A percentile compares a stretch with the other conserved stretches of the same genome.
phyloP scores from a whole-genome alignment of 345 rosid genomes.

The Iberis pinnata region DNA sequence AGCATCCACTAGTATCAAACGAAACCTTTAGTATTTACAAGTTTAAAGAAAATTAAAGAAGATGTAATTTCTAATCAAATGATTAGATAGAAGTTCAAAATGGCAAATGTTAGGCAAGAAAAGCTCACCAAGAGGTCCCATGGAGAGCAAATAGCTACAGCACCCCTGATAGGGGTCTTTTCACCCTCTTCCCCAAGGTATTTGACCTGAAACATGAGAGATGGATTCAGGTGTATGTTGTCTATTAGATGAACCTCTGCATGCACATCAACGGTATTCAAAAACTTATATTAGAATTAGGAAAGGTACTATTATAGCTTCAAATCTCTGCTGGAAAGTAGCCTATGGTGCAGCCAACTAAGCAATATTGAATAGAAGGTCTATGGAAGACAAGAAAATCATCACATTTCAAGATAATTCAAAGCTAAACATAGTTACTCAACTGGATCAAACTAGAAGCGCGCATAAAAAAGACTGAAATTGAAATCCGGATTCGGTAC shows the following conservation, averaged over 20 bases:
- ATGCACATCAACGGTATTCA: not conserved
- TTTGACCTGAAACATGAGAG: conserved; percentile 55
- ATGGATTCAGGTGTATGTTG: not conserved
- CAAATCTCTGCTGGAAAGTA: not conserved
- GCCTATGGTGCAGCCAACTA: too few species aligned
- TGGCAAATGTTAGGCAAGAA: too few species aligned
- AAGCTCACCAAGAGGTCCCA: conserved; percentile 91
- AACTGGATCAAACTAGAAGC: conserved; percentile 2
- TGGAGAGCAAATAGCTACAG: conserved; percentile 81
- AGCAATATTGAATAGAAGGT: too few species aligned
- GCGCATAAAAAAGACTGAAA: not conserved
- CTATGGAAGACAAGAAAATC: not conserved
- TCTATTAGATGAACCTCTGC: not conserved
- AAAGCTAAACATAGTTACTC: conserved; percentile 1
- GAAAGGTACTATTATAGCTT: not conserved
- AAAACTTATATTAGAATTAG: too few species aligned
- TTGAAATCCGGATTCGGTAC: conserved; percentile 34
- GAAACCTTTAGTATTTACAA: too few species aligned
- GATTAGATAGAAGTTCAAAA: too few species aligned
- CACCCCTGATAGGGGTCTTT: conserved; percentile 67
- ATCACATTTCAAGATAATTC: not conserved
- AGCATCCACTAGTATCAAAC: too few species aligned
- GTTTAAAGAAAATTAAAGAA: not conserved
- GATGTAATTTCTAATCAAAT: not conserved
- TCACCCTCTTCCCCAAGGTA: conserved; percentile 90